Percentiles rank a stretch among this genome's conserved stretches.
Evolutionary conservation across 331 rosid genomes (phyloP).

Genomic region (Malus hybrid): DNA sequence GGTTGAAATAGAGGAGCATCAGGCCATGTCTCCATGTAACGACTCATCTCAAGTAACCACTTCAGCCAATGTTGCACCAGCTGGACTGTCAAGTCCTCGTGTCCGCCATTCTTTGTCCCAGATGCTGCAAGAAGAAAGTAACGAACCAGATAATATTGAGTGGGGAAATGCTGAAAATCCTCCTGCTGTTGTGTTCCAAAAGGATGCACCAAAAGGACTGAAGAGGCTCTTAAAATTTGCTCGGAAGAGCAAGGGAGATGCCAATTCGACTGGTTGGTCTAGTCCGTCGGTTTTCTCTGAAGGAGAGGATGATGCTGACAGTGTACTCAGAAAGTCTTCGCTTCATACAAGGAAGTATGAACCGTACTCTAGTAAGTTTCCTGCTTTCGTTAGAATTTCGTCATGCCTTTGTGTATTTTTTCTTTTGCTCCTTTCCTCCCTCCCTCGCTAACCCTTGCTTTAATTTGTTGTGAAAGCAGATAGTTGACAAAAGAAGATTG

Average conservation of each 20-base stretch:
- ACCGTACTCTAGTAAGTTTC: slow-evolving; percentile 38
- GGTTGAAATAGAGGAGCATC: slow-evolving; percentile 85
- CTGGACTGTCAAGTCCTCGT: slow-evolving; percentile 57
- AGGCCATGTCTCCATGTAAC: slow-evolving; percentile 38
- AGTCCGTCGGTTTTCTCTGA: slow-evolving; percentile 94
- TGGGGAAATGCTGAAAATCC: slow-evolving; percentile 98
- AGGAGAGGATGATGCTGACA: slow-evolving; percentile 94
- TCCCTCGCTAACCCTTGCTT: no score
- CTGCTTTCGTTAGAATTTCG: not conserved
- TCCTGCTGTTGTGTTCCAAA: slow-evolving; percentile 70
- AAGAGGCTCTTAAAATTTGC: slow-evolving; percentile 94
- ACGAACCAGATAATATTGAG: slow-evolving; percentile 71
- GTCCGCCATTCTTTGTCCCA: slow-evolving; percentile 94
- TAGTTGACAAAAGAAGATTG: not conserved
- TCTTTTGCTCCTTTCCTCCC: no score
- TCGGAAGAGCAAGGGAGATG: slow-evolving; percentile 85
- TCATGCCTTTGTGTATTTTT: no score
- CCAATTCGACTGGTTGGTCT: slow-evolving; percentile 70
- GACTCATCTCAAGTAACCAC: slow-evolving; percentile 39
- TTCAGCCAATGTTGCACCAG: slow-evolving; percentile 38
- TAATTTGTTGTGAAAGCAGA: no score
- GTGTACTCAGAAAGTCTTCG: slow-evolving; percentile 66
- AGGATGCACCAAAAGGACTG: slow-evolving; percentile 89
- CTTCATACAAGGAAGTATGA: slow-evolving; percentile 49
- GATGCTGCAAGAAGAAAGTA: slow-evolving; percentile 95